These are phyloP conservation scores for Fusarium anthophilum DNA, from an alignment of 2,329 filamentous ascomycete species.

Conservation along the genomic window DNA sequence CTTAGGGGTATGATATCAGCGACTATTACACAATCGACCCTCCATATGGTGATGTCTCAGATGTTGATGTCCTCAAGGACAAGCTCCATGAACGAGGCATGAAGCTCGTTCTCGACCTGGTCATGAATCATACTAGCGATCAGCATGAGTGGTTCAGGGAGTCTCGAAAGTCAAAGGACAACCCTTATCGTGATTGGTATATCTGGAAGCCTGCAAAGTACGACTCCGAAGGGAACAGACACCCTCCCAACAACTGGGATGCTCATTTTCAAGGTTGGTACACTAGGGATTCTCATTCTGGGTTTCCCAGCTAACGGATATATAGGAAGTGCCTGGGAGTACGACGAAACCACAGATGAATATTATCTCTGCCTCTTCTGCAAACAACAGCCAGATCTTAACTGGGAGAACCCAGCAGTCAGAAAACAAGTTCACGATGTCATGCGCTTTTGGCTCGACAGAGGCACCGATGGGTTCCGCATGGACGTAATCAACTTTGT, in stretches of 20 bases:
- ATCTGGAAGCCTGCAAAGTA: constrained; percentile 71
- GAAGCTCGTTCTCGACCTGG: constrained; percentile 76
- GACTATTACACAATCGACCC: constrained; percentile 74
- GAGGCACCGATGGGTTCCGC: constrained; percentile 72
- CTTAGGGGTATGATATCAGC: constrained; percentile 72
- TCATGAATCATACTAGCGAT: constrained; percentile 75
- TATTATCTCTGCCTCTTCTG: constrained; percentile 76
- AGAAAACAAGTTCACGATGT: constrained; percentile 72
- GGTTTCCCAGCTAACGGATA: background rate
- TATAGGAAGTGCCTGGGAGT: constrained; percentile 58
- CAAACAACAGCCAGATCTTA: constrained; percentile 77
- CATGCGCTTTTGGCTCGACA: constrained; percentile 79
- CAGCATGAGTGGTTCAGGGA: constrained; percentile 68
- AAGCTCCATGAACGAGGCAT: constrained; percentile 70
- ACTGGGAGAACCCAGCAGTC: constrained; percentile 77
- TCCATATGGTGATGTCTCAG: constrained; percentile 72
- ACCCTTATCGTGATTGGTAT: constrained; percentile 68
- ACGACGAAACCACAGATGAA: constrained; percentile 58
- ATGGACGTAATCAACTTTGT: constrained; percentile 76
- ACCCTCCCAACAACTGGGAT: constrained; percentile 69
- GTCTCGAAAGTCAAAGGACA: constrained; percentile 62
- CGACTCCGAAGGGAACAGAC: constrained; percentile 64
- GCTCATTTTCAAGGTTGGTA: constrained; percentile 50
- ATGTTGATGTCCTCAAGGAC: constrained; percentile 71
- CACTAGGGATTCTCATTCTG: background rate